Conservation (phyloP, 2,329 filamentous ascomycete species). For the Penicillium sp. region DNA sequence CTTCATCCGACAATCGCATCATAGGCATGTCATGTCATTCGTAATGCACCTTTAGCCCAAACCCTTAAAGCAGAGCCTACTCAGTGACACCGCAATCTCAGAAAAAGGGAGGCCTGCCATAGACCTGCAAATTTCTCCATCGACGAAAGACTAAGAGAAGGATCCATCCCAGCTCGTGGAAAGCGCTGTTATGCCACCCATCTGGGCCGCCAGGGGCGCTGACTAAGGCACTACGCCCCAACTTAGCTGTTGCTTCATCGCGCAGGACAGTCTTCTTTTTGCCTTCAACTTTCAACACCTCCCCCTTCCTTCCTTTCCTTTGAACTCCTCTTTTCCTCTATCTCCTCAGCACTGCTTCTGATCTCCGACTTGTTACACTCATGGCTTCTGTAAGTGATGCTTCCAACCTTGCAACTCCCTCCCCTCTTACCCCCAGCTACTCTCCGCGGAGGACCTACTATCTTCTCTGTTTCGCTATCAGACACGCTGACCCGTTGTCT, state of each 20-base stretch:
- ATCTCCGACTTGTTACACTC: conserved; percentile 15
- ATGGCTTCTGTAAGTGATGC: conserved; percentile 49
- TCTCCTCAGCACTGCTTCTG: not conserved
- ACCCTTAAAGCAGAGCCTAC: too few species aligned
- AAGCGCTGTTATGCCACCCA: not conserved
- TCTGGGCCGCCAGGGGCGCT: conserved; percentile 16
- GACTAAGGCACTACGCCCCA: conserved; percentile 22
- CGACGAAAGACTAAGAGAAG: too few species aligned
- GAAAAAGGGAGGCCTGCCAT: too few species aligned
- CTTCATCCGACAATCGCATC: too few species aligned
- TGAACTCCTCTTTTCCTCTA: conserved; percentile 12
- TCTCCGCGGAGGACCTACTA: conserved; percentile 16
- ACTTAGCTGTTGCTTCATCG: conserved; percentile 18
- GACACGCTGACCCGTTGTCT: conserved; percentile 21
- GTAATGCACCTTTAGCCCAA: too few species aligned
- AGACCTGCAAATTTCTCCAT: too few species aligned
- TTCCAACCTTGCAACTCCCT: conserved; percentile 3
- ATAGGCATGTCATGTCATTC: too few species aligned
- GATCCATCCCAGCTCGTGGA: too few species aligned
- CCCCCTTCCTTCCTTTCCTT: conserved; percentile 14
- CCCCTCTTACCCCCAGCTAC: conserved; percentile 20
- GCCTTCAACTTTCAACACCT: conserved; percentile 16
- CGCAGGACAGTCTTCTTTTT: conserved; percentile 23
- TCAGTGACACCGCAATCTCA: too few species aligned
- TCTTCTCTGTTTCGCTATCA: not conserved